phyloP scores from a whole-genome alignment of 2,329 filamentous ascomycete species.

The Alternaria hordeiaustralica region DNA sequence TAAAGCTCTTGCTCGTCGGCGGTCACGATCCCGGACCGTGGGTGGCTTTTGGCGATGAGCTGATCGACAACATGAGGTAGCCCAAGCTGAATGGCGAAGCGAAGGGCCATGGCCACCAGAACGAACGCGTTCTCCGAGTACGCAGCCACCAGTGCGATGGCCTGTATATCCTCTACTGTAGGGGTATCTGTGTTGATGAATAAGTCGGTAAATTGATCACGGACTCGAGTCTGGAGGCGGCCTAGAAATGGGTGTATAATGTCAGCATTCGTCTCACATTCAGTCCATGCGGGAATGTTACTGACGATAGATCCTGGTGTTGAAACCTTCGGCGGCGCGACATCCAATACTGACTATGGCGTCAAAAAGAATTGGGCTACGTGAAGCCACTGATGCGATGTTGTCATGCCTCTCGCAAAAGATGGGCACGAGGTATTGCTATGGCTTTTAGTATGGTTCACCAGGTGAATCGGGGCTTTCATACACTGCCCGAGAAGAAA shows the following conservation, averaged over 20 bases:
- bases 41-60: slow-evolving; percentile 46
- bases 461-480: background rate
- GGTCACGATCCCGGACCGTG: slow-evolving; percentile 2
- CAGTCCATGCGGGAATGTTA: background rate
- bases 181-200: slow-evolving; percentile 51
- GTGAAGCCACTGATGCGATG: slow-evolving; percentile 53
- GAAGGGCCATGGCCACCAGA: slow-evolving; percentile 57
- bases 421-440: slow-evolving; percentile 59
- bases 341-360: slow-evolving; percentile 61
- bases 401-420: slow-evolving; percentile 57
- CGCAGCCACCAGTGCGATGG: slow-evolving; percentile 59
- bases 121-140: slow-evolving; percentile 61
- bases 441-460: background rate
- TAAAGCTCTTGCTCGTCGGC: slow-evolving; percentile 45
- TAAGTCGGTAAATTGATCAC: slow-evolving; percentile 55
- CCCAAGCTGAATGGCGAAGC: slow-evolving; percentile 59
- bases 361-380: slow-evolving; percentile 60
- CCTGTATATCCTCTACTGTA: slow-evolving; percentile 59
- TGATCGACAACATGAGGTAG: slow-evolving; percentile 49
- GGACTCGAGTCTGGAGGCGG: slow-evolving; percentile 36
- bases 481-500: slow-evolving; percentile 43
- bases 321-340: slow-evolving; percentile 54
- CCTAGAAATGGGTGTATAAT: background rate
- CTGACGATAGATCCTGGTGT: slow-evolving; percentile 47
- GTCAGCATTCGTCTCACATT: background rate